Percentiles rank a stretch among this genome's conserved stretches.
phyloP scores from a whole-genome alignment of 2,329 filamentous ascomycete genomes.

The Paecilomyces dactylethromorphus region DNA sequence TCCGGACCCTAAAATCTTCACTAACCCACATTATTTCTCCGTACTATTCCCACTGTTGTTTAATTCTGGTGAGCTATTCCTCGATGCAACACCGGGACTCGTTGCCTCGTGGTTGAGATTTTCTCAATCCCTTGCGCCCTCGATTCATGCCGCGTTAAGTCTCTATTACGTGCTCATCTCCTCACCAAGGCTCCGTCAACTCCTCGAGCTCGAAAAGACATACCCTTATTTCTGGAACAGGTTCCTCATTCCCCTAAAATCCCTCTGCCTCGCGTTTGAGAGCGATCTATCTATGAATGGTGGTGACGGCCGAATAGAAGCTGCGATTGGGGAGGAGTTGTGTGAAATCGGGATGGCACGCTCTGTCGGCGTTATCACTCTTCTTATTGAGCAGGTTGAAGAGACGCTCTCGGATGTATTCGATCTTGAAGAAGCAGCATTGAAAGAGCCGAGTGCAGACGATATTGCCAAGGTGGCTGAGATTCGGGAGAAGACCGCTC shows the following conservation, averaged over 20 bases:
- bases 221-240: constrained; percentile 24
- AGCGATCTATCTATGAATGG: constrained; percentile 25
- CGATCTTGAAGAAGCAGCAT: constrained; percentile 18
- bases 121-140: constrained; percentile 39
- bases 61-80: constrained; percentile 38
- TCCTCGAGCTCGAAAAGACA: constrained; percentile 39
- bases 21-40: constrained; percentile 29
- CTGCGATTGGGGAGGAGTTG: constrained; percentile 27
- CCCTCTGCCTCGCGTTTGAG: constrained; percentile 24
- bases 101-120: constrained; percentile 43
- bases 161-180: constrained; percentile 53
- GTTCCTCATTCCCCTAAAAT: constrained; percentile 26
- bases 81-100: constrained; percentile 27
- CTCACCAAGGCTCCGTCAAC: constrained; percentile 41
- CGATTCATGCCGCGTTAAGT: constrained; percentile 51
- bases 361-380: constrained; percentile 26
- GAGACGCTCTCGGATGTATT: constrained; percentile 22
- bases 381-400: constrained; percentile 29
- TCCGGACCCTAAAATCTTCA: constrained; percentile 23
- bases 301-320: constrained; percentile 29
- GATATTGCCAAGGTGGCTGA: constrained; percentile 20
- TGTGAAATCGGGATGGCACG: constrained; percentile 26
- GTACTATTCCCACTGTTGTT: constrained; percentile 47
- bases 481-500: constrained; percentile 19
- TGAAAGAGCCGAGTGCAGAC: constrained; percentile 20